Percentiles rank a stretch among this genome's conserved stretches.
Evolutionary conservation across 1,139 yeast species (phyloP).

Genomic region (Hemisphaericaspora subhashii): DNA sequence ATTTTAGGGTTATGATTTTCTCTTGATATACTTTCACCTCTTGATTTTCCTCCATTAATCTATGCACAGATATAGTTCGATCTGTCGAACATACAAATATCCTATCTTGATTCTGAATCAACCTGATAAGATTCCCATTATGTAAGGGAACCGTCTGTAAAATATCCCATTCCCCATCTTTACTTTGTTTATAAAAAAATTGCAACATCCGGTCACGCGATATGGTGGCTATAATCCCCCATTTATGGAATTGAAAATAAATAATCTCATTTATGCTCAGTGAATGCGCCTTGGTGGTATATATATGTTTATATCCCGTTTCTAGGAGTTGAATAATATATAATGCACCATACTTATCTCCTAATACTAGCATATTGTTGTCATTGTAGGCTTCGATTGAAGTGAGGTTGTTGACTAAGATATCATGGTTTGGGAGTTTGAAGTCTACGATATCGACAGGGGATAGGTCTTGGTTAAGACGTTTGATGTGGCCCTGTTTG

Average conservation of each 20-base stretch:
- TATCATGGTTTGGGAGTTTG: slow-evolving; percentile 26
- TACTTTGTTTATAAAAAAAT: slow-evolving; percentile 30
- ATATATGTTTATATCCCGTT: slow-evolving; percentile 12
- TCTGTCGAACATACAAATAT: slow-evolving; percentile 60
- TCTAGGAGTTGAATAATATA: slow-evolving; percentile 18
- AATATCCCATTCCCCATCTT: slow-evolving; percentile 42
- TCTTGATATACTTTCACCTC: slow-evolving; percentile 27
- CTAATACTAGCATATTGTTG: slow-evolving; percentile 29
- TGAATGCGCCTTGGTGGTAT: slow-evolving; percentile 46
- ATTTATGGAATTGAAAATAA: slow-evolving; percentile 25
- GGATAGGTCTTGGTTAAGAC: slow-evolving; percentile 17
- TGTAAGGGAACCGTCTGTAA: slow-evolving; percentile 59
- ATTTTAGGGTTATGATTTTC: slow-evolving; percentile 49
- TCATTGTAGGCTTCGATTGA: slow-evolving; percentile 25
- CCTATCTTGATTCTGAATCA: slow-evolving; percentile 28
- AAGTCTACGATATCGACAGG: slow-evolving; percentile 17
- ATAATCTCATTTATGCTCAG: slow-evolving; percentile 47
- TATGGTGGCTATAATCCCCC: slow-evolving; percentile 40
- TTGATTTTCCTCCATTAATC: slow-evolving; percentile 23
- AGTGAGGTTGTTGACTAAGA: slow-evolving; percentile 27
- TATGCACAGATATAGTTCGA: slow-evolving; percentile 56
- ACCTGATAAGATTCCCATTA: slow-evolving; percentile 51
- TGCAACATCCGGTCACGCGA: slow-evolving; percentile 67
- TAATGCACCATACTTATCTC: slow-evolving; percentile 51
- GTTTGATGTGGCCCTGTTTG: slow-evolving; percentile 36